These are phyloP conservation scores for Chernovozyma sophiae-reginae DNA, from an alignment of 1,139 yeast genomes.

Conservation along the genomic window DNA sequence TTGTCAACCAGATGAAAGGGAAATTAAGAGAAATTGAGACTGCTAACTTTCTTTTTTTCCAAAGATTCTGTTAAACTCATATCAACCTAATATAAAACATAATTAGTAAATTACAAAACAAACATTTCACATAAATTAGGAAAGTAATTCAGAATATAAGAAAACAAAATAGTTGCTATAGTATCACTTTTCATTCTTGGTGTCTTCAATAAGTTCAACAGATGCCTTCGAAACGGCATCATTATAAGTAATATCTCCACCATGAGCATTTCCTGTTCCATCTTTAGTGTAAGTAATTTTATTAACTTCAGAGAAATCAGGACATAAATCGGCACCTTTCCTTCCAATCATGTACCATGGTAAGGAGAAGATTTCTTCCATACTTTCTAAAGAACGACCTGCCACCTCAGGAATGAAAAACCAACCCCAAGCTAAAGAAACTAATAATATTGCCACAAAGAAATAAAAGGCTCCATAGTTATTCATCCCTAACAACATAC, in stretches of 20 bases:
- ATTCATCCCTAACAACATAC: constrained; percentile 45
- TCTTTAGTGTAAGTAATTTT: constrained; percentile 18
- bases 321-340: constrained; percentile 47
- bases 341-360: constrained; percentile 60
- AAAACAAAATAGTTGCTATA: too few relatives aligned
- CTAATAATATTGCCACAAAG: constrained; percentile 40
- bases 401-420: constrained; percentile 52
- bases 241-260: constrained; percentile 12
- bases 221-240: constrained; percentile 10
- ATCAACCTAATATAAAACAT: too few relatives aligned
- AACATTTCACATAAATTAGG: too few relatives aligned
- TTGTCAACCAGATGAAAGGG: too few relatives aligned
- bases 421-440: constrained; percentile 48
- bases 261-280: constrained; percentile 14
- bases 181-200: constrained; percentile 3
- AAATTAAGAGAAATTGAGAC: too few relatives aligned
- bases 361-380: constrained; percentile 54
- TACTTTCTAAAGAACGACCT: constrained; percentile 52
- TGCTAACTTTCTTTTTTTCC: too few relatives aligned
- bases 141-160: too few relatives aligned
- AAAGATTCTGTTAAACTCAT: too few relatives aligned
- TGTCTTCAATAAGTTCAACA: constrained; percentile 12
- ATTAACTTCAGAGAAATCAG: constrained; percentile 48
- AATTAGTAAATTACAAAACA: too few relatives aligned
- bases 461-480: constrained; percentile 54